Percentiles rank a stretch among this genome's conserved stretches.
phyloP scores from a whole-genome alignment of 352 stramenopile species.

The Aphanomyces stellatus region DNA sequence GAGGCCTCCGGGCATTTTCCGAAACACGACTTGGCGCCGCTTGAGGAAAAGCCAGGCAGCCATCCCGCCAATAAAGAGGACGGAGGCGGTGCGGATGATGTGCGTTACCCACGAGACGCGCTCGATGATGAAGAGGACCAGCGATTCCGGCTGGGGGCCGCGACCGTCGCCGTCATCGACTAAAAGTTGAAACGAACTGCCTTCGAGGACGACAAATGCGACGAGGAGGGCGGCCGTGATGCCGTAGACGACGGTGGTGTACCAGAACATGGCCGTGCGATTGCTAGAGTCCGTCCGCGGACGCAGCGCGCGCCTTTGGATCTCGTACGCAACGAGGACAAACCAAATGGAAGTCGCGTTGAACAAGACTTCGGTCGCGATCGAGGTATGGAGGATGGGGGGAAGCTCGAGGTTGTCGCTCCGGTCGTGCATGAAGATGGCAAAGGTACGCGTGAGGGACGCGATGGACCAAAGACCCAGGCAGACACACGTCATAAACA shows the following conservation, averaged over 20 bases:
- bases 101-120: background rate
- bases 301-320: background rate
- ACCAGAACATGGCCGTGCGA: background rate
- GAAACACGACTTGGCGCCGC: background rate
- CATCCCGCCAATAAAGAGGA: background rate
- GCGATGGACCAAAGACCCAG: background rate
- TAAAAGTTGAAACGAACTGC: background rate
- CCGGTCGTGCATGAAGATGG: background rate
- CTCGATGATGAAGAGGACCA: background rate
- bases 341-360: slow-evolving; percentile 1
- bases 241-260: background rate
- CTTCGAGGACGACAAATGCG: background rate
- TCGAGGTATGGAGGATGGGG: background rate
- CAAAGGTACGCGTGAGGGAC: background rate
- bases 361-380: background rate
- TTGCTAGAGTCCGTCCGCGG: background rate
- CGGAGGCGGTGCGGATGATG: background rate
- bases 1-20: background rate
- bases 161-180: too few relatives aligned
- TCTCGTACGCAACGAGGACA: background rate
- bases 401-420: background rate
- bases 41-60: background rate
- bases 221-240: background rate
- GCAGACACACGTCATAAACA: slow-evolving; percentile 8
- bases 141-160: background rate